Evolutionary conservation across 768 basidiomycete species (phyloP), one percentile per base, ranked within the genome.

Genomic region (Xerocomellus amylosporus): DNA sequence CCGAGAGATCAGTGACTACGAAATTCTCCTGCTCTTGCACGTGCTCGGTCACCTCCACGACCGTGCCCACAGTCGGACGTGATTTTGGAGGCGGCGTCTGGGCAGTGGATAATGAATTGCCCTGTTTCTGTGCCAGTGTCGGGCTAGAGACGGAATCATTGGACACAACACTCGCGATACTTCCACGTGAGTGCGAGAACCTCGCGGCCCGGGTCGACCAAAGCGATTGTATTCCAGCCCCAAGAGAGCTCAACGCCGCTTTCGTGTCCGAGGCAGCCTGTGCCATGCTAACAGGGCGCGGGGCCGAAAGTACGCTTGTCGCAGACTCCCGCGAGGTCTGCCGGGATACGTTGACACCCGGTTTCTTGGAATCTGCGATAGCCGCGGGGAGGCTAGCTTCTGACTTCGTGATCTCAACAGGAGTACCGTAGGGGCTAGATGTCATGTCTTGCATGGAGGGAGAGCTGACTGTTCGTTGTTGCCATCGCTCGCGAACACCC

Each of bases 401-500:
- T 8, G 64, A 66, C 42, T 61, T 67, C 26, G 65, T 64, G 49
- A 75, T 65, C 33, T 69, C 66, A 14, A 72, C 58, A 17, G 62
- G 70, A 24, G 56, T 42, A 20, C 58, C 61, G 22, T 55, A 66
- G 22, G 60, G 30, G 19, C 55, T 66, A 3, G 59, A 51, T 10
- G 62, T 17, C 36, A 55, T 10, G 40, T 68, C 69, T 19, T 71
- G 62, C 45, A 49, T 55, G 2, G 71, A 64, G 15, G 65, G 51
- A 3, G 70, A 62, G 34, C 58, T 65, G 37, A 55, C 49, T 24
- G 71, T 63, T 28, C 79, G 75, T 50, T 76, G 74, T 62, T 76
- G 69, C 86, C 88, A 90, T 34, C 89, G 78, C 30, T 83, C 93
- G 36, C 85, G 80, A 12, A 96, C 90, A 37, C 92, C 92, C 64